These are phyloP conservation scores for Chalara sp. DNA, from an alignment of 2,329 filamentous ascomycete species.

Conservation along the genomic window DNA sequence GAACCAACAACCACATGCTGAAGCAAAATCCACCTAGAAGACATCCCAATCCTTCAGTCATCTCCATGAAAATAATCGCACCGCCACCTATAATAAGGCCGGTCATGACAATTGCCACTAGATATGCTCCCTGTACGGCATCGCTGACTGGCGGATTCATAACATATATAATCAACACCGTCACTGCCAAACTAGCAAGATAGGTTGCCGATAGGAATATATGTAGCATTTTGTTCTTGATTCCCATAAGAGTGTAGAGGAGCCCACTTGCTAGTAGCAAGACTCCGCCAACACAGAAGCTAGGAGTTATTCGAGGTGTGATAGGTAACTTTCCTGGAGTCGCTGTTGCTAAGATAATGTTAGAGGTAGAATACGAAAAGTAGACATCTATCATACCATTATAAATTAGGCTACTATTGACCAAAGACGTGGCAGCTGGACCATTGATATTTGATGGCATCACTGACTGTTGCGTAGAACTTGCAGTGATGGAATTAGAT, in stretches of 20 bases:
- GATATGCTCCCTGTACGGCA: slow-evolving; percentile 77
- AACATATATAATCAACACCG: slow-evolving; percentile 81
- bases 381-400: slow-evolving; percentile 14
- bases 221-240: slow-evolving; percentile 74
- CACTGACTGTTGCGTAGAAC: not conserved
- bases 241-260: slow-evolving; percentile 68
- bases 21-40: slow-evolving; percentile 28
- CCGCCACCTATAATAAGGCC: slow-evolving; percentile 68
- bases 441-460: slow-evolving; percentile 1
- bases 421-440: slow-evolving; percentile 8
- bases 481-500: not conserved
- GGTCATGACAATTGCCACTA: slow-evolving; percentile 69
- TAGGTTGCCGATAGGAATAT: slow-evolving; percentile 76
- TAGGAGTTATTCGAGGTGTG: slow-evolving; percentile 69
- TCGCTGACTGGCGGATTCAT: slow-evolving; percentile 72
- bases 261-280: slow-evolving; percentile 69
- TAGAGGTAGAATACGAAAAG: slow-evolving; percentile 4
- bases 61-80: slow-evolving; percentile 73
- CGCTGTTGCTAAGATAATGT: slow-evolving; percentile 19
- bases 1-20: slow-evolving; percentile 69
- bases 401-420: slow-evolving; percentile 11
- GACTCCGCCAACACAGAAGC: slow-evolving; percentile 70
- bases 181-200: slow-evolving; percentile 64
- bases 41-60: slow-evolving; percentile 72
- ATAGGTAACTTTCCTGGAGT: slow-evolving; percentile 57